Conservation (phyloP, 164 flowering plant genomes). For the Tetracentron sinense region DNA sequence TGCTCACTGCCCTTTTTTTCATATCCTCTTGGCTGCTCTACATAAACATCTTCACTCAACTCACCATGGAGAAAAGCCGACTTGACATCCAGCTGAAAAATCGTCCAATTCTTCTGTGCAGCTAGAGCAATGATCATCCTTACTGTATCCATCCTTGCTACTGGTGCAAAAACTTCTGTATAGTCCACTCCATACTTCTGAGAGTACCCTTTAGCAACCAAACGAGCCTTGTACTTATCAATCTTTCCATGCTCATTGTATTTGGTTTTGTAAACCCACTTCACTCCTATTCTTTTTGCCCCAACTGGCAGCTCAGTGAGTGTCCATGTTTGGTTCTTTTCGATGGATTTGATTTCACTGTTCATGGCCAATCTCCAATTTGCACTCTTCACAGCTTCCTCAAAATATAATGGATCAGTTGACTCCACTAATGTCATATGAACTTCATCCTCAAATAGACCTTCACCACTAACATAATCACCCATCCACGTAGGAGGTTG, state of each 20-base stretch:
- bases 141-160: conserved; percentile 25
- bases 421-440: conserved; percentile 6
- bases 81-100: conserved; percentile 19
- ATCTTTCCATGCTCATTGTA: conserved; percentile 10
- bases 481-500: background rate
- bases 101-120: conserved; percentile 11
- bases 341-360: conserved; percentile 12
- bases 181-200: conserved; percentile 12
- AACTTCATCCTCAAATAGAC: conserved; percentile 12
- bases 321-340: conserved; percentile 12
- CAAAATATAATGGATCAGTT: conserved; percentile 13
- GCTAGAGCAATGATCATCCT: conserved; percentile 19
- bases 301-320: too few relatives aligned
- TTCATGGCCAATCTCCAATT: conserved; percentile 18
- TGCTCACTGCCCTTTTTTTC: conserved; percentile 17
- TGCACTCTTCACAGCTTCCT: conserved; percentile 9
- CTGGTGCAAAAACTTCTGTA: conserved; percentile 18
- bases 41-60: conserved; percentile 17
- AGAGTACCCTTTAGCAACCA: conserved; percentile 17
- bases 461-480: too few relatives aligned
- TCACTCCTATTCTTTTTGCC: too few relatives aligned
- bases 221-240: conserved; percentile 8
- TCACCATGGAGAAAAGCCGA: conserved; percentile 15
- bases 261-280: too few relatives aligned
- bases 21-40: conserved; percentile 24